Percentiles rank a stretch among this genome's conserved stretches.
These are phyloP conservation scores for Cladorrhinum samala DNA, from an alignment of 495 filamentous ascomycete genomes.

Conservation along the genomic window DNA sequence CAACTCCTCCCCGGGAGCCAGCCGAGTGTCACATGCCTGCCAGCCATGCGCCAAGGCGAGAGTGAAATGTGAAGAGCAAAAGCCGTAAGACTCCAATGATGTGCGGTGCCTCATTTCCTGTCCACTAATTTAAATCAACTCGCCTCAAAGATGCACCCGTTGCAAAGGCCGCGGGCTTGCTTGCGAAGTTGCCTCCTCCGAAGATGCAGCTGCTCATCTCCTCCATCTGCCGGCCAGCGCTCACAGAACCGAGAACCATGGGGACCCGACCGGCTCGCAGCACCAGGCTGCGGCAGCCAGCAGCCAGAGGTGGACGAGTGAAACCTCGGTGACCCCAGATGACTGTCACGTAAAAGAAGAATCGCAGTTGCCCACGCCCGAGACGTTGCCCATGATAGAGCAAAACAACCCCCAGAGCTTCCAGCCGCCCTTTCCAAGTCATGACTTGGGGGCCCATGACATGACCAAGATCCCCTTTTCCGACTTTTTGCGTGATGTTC, in stretches of 20 bases:
- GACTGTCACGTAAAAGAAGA: slow-evolving; percentile 18
- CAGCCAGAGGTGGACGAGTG: not conserved
- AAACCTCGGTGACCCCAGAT: slow-evolving; percentile 1
- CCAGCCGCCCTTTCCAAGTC: slow-evolving; percentile 14
- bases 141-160: slow-evolving; percentile 33
- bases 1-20: slow-evolving; percentile 38
- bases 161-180: slow-evolving; percentile 40
- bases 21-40: slow-evolving; percentile 51
- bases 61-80: slow-evolving; percentile 49
- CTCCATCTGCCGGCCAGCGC: slow-evolving; percentile 30
- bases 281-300: too few relatives aligned
- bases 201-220: slow-evolving; percentile 31
- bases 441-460: slow-evolving; percentile 13
- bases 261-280: too few relatives aligned
- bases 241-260: slow-evolving; percentile 6
- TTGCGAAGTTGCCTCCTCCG: slow-evolving; percentile 41
- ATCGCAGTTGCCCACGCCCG: slow-evolving; percentile 24
- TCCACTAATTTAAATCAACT: slow-evolving; percentile 9
- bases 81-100: slow-evolving; percentile 21
- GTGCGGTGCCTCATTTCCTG: not conserved
- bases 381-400: slow-evolving; percentile 21
- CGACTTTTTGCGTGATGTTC: slow-evolving; percentile 32
- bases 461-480: slow-evolving; percentile 26
- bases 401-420: slow-evolving; percentile 14
- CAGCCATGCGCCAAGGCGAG: slow-evolving; percentile 47